Evolutionary conservation across 2,329 filamentous ascomycete species (phyloP).

Genomic region (Nannizziopsis arthrosporioides): DNA sequence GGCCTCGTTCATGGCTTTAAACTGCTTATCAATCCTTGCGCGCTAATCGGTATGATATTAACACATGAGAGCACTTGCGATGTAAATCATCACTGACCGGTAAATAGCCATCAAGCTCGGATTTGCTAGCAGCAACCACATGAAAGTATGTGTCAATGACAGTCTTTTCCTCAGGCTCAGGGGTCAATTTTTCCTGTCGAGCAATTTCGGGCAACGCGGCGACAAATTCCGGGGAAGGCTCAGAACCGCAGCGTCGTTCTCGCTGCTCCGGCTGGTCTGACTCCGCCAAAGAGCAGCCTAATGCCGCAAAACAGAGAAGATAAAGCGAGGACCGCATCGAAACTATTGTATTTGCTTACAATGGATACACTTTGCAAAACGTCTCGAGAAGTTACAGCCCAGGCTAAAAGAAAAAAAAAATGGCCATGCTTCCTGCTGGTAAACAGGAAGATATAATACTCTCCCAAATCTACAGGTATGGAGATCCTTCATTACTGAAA

Average conservation of each 20-base stretch:
- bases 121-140: conserved; percentile 28
- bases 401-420: too few relatives aligned
- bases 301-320: neutral
- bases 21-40: conserved; percentile 11
- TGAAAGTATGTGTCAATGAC: conserved; percentile 35
- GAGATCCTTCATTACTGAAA: too few relatives aligned
- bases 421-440: too few relatives aligned
- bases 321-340: conserved; percentile 4
- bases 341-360: too few relatives aligned
- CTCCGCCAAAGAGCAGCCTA: neutral
- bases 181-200: too few relatives aligned
- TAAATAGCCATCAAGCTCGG: conserved; percentile 22
- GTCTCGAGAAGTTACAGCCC: too few relatives aligned
- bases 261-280: neutral
- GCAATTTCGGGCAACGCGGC: neutral
- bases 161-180: conserved; percentile 15
- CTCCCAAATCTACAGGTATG: too few relatives aligned
- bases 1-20: conserved; percentile 20
- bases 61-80: neutral
- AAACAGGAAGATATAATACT: too few relatives aligned
- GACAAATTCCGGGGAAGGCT: neutral
- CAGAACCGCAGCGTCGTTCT: neutral
- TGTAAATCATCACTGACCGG: conserved; percentile 7
- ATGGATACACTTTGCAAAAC: too few relatives aligned
- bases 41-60: too few relatives aligned